Conservation (phyloP, 805 yeast genomes). For the Candida odintsovae region DNA sequence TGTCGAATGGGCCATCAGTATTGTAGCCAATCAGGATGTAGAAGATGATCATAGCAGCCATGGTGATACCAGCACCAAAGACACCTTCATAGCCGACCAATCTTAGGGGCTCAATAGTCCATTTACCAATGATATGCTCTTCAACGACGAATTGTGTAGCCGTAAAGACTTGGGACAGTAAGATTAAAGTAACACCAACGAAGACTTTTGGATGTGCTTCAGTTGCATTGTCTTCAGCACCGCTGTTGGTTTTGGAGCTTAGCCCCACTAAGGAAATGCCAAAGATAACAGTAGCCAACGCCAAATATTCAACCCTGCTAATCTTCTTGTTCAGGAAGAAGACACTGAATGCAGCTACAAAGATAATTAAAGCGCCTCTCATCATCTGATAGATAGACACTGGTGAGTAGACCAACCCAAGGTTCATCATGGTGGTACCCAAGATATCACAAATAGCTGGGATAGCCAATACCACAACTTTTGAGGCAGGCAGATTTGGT, state of each 20-base stretch:
- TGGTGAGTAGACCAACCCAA: slow-evolving; percentile 70
- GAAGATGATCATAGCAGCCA: slow-evolving; percentile 38
- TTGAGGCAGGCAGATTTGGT: slow-evolving; percentile 19
- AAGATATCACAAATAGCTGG: slow-evolving; percentile 69
- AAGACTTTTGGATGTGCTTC: slow-evolving; percentile 27
- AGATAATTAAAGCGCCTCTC: slow-evolving; percentile 70
- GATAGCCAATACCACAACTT: slow-evolving; percentile 37
- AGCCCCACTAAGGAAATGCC: slow-evolving; percentile 73
- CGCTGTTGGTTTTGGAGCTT: slow-evolving; percentile 44
- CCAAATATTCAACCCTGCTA: slow-evolving; percentile 60
- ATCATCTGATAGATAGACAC: slow-evolving; percentile 83
- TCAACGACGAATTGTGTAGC: slow-evolving; percentile 78
- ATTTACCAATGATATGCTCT: slow-evolving; percentile 53
- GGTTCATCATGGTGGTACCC: slow-evolving; percentile 70
- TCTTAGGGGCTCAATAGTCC: slow-evolving; percentile 52
- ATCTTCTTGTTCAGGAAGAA: slow-evolving; percentile 52
- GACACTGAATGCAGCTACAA: slow-evolving; percentile 69
- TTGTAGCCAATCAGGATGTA: slow-evolving; percentile 36
- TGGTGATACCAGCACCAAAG: slow-evolving; percentile 48
- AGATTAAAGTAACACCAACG: slow-evolving; percentile 52
- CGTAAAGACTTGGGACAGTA: slow-evolving; percentile 59
- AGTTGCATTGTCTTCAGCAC: slow-evolving; percentile 3
- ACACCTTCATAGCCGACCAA: slow-evolving; percentile 74
- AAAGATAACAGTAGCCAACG: slow-evolving; percentile 54
- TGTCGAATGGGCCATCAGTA: slow-evolving; percentile 43